Conservation (phyloP, 768 basidiomycete genomes). For the Podaxis rugospora region DNA sequence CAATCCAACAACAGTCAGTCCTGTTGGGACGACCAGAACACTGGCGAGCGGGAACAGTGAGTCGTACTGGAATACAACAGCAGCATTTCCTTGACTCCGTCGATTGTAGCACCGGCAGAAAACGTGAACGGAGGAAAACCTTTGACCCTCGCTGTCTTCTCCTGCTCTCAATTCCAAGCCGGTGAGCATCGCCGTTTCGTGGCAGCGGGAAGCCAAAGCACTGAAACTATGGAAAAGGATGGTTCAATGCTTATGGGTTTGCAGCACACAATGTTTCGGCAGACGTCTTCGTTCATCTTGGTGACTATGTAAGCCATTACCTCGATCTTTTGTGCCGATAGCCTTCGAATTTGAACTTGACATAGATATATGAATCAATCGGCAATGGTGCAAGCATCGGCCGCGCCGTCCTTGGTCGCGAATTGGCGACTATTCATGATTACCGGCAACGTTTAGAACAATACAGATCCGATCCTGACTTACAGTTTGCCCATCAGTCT, state of each 20-base stretch:
- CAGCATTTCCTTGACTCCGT: background rate
- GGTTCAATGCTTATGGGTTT: conserved; percentile 58
- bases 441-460: conserved; percentile 48
- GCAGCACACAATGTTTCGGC: conserved; percentile 48
- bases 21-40: conserved; percentile 49
- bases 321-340: background rate
- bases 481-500: conserved; percentile 42
- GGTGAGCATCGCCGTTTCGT: conserved; percentile 23
- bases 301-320: conserved; percentile 43
- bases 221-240: conserved; percentile 27
- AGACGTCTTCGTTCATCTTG: conserved; percentile 53
- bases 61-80: conserved; percentile 12
- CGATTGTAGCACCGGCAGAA: conserved; percentile 34
- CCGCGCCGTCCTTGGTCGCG: conserved; percentile 39
- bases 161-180: conserved; percentile 50
- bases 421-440: conserved; percentile 52
- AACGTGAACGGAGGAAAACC: conserved; percentile 47
- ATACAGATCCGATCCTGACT: conserved; percentile 48
- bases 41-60: conserved; percentile 41
- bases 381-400: conserved; percentile 23
- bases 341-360: background rate
- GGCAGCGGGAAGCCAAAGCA: background rate
- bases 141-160: conserved; percentile 50
- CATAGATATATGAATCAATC: conserved; percentile 44
- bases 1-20: conserved; percentile 35